These are phyloP conservation scores for Ogataea henricii DNA, from an alignment of 805 yeast species.

Conservation along the genomic window DNA sequence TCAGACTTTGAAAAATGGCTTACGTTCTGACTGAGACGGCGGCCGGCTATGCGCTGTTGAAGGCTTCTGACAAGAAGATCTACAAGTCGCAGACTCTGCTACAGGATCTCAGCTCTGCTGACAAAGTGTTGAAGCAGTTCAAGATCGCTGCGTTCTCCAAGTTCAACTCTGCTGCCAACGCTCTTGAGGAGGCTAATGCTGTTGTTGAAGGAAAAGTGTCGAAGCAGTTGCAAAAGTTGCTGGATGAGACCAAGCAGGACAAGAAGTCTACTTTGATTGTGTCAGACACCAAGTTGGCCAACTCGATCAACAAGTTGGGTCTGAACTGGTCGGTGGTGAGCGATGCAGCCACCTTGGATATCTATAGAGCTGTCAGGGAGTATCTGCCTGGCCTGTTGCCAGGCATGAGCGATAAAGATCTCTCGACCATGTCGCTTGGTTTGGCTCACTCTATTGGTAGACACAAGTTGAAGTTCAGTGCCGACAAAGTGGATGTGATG, in stretches of 20 bases:
- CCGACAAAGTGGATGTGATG: conserved; percentile 99
- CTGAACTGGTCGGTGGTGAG: conserved; percentile 85
- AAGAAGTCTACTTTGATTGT: conserved; percentile 88
- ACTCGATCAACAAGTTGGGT: conserved; percentile 93
- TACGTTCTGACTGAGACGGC: conserved; percentile 96
- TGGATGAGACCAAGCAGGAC: conserved; percentile 74
- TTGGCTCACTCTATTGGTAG: conserved; percentile 98
- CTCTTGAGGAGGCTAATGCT: conserved; percentile 92
- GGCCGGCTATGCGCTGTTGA: conserved; percentile 97
- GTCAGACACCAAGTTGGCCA: conserved; percentile 93
- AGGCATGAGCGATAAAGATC: conserved; percentile 81
- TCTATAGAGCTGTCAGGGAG: conserved; percentile 94
- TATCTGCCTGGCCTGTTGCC: conserved; percentile 92
- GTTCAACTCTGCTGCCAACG: conserved; percentile 91
- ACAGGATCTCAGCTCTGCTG: conserved; percentile 78
- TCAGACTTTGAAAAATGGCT: conserved; percentile 54
- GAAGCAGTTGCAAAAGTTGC: conserved; percentile 72
- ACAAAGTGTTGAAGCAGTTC: conserved; percentile 84
- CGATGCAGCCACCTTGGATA: conserved; percentile 92
- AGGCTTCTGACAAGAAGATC: conserved; percentile 96
- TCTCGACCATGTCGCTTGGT: conserved; percentile 96
- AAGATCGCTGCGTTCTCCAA: conserved; percentile 95
- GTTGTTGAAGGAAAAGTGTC: conserved; percentile 93
- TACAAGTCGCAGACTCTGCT: conserved; percentile 78
- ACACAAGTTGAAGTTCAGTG: conserved; percentile 94